A percentile compares a stretch with the other conserved stretches of the same genome.
Conservation (phyloP, 345 rosid species). For the Aegle marmelos region DNA sequence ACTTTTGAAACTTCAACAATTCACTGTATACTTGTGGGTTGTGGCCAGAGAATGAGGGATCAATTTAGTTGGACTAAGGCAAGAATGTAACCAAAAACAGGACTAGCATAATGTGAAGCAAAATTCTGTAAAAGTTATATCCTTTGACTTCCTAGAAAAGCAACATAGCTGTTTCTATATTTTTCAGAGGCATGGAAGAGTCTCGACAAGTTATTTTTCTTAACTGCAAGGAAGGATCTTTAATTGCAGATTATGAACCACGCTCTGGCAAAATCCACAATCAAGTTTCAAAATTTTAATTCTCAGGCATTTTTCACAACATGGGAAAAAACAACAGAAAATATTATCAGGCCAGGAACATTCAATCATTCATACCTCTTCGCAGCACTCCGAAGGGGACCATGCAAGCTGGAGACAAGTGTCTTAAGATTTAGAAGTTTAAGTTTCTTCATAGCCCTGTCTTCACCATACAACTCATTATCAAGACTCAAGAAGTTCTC, state of each 20-base stretch:
- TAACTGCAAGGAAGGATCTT: not conserved
- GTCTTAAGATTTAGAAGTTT: conserved; percentile 52
- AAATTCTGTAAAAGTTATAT: not conserved
- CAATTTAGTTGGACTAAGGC: not conserved
- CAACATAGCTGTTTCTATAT: not conserved
- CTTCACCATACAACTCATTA: conserved; percentile 47
- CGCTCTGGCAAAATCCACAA: not conserved
- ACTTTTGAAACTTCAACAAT: not conserved
- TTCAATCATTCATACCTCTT: conserved; percentile 52
- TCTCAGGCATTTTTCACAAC: not conserved
- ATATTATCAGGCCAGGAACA: not conserved
- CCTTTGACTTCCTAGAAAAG: not conserved
- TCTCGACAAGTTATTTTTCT: not conserved
- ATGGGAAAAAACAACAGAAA: not conserved
- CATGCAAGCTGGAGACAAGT: conserved; percentile 67
- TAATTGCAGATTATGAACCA: not conserved
- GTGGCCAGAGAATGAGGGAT: not conserved
- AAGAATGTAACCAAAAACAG: not conserved
- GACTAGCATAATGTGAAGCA: no score
- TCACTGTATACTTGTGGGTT: not conserved
- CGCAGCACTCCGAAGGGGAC: conserved; percentile 45
- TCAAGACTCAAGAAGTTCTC: conserved; percentile 80
- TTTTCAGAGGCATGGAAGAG: not conserved
- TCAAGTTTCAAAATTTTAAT: not conserved
- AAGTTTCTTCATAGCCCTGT: conserved; percentile 34